These are phyloP conservation scores for Nemania sp. DNA, from an alignment of 2,329 filamentous ascomycete species.

Conservation along the genomic window DNA sequence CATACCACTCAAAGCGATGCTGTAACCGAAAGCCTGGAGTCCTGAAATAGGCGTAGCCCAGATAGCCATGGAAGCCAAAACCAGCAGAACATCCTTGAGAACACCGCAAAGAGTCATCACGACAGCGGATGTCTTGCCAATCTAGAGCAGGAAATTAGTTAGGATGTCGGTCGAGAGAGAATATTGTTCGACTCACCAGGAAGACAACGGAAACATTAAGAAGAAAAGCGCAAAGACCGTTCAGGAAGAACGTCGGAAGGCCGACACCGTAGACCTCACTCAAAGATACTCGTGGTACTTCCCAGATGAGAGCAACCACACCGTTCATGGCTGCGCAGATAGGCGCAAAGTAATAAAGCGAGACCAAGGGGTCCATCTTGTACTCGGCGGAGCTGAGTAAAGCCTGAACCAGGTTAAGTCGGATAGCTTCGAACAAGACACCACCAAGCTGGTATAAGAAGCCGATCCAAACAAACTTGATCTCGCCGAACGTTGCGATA, in stretches of 20 bases:
- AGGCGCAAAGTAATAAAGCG: conserved; percentile 87
- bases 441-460: conserved; percentile 79
- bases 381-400: conserved; percentile 80
- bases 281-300: conserved; percentile 70
- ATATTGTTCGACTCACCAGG: conserved; percentile 62
- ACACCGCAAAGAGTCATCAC: conserved; percentile 86
- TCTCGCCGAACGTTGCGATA: conserved; percentile 93
- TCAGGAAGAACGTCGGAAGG: conserved; percentile 70
- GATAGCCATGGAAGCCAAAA: conserved; percentile 77
- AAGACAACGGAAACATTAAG: conserved; percentile 87
- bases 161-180: neutral
- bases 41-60: conserved; percentile 75
- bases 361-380: conserved; percentile 91
- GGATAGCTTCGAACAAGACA: conserved; percentile 79
- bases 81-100: conserved; percentile 84
- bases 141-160: conserved; percentile 56
- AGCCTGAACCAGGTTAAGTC: conserved; percentile 82
- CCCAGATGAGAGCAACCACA: conserved; percentile 71
- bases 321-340: conserved; percentile 84
- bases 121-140: conserved; percentile 84
- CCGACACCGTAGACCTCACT: conserved; percentile 74
- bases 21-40: conserved; percentile 83
- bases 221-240: conserved; percentile 77
- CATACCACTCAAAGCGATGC: conserved; percentile 76
- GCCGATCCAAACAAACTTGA: conserved; percentile 82